Conservation (phyloP, 2,329 filamentous ascomycete genomes). For the Scedosporium dehoogii region DNA sequence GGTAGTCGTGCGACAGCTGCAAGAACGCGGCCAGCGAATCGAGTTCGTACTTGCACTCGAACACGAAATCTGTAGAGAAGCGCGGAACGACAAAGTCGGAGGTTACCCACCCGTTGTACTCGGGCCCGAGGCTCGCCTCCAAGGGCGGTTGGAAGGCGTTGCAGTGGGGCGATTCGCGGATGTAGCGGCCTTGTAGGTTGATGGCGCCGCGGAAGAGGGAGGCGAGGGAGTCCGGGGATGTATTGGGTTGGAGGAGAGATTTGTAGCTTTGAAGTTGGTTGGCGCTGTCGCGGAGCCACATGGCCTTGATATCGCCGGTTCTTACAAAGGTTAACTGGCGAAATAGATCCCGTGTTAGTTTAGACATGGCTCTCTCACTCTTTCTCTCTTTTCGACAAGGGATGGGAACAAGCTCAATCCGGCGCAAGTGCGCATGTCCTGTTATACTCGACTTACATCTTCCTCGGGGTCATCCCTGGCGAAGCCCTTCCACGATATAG, state of each 20-base stretch:
- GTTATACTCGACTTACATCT: slow-evolving; percentile 29
- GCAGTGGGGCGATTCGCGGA: slow-evolving; percentile 68
- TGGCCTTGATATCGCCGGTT: slow-evolving; percentile 82
- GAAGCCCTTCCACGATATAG: slow-evolving; percentile 57
- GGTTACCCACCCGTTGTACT: slow-evolving; percentile 43
- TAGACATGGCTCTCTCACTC: not conserved
- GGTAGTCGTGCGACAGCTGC: slow-evolving; percentile 71
- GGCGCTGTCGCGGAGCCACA: slow-evolving; percentile 84
- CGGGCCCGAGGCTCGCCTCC: slow-evolving; percentile 56
- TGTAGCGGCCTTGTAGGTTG: slow-evolving; percentile 65
- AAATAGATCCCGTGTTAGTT: not conserved
- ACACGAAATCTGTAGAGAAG: slow-evolving; percentile 62
- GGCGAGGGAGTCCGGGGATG: slow-evolving; percentile 48
- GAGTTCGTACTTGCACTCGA: slow-evolving; percentile 94
- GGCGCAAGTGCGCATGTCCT: not conserved
- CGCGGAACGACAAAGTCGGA: slow-evolving; percentile 54
- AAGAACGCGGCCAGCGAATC: slow-evolving; percentile 85
- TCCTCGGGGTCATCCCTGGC: slow-evolving; percentile 47
- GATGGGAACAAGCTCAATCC: not conserved
- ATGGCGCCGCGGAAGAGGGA: slow-evolving; percentile 64
- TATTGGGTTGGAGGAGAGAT: slow-evolving; percentile 45
- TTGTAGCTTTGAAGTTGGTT: slow-evolving; percentile 72
- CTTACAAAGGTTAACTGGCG: slow-evolving; percentile 63
- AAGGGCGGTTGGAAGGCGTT: slow-evolving; percentile 88
- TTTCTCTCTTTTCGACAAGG: not conserved